Conservation (phyloP, 2,329 filamentous ascomycete genomes). For the Xylaria sp. region DNA sequence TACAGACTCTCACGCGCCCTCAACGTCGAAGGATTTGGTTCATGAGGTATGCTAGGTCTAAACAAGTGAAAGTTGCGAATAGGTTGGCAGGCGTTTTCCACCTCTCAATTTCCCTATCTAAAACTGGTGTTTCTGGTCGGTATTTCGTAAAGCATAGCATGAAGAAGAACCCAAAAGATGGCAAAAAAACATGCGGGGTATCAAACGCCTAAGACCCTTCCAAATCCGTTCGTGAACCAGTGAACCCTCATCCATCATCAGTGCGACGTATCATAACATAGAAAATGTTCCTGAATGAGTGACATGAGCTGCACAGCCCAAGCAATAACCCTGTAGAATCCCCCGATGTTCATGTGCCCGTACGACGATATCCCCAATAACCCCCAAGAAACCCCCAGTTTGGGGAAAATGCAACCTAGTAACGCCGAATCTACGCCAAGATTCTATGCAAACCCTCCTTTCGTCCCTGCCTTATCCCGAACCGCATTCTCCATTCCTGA, state of each 20-base stretch:
- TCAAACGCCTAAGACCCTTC: constrained; percentile 9
- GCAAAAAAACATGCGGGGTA: constrained; percentile 26
- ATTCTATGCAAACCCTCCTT: constrained; percentile 12
- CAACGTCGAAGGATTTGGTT: constrained; percentile 16
- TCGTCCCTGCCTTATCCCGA: background rate
- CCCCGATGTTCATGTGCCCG: background rate
- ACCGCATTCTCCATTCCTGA: background rate
- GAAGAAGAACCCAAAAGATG: background rate
- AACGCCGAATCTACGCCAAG: constrained; percentile 17
- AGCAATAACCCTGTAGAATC: constrained; percentile 3
- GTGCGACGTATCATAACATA: constrained; percentile 15
- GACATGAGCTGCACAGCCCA: constrained; percentile 8
- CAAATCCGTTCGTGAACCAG: background rate
- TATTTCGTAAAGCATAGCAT: constrained; percentile 10
- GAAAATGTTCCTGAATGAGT: constrained; percentile 10
- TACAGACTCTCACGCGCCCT: constrained; percentile 30
- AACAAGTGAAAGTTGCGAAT: background rate
- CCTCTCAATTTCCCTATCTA: constrained; percentile 16
- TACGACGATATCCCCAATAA: background rate
- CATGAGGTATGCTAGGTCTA: constrained; percentile 20
- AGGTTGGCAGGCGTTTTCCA: background rate
- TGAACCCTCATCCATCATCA: constrained; percentile 1
- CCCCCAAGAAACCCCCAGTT: background rate
- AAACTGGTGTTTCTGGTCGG: constrained; percentile 5
- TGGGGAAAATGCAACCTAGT: constrained; percentile 24